These are phyloP conservation scores for Lantana camara DNA, from an alignment of 257 asterid species.

Conservation along the genomic window DNA sequence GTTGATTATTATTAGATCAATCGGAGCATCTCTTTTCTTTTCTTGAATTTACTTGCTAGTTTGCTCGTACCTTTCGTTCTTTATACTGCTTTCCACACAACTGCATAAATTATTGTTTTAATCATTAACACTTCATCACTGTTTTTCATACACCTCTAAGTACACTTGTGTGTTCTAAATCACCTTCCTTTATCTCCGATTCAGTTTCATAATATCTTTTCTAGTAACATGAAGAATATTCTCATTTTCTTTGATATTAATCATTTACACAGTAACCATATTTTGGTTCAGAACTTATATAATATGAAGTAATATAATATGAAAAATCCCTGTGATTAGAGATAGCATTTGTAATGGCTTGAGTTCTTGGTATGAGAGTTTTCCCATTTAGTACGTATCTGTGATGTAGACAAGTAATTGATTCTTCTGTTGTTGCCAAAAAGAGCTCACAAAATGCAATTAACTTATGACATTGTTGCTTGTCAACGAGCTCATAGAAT, in stretches of 20 bases:
- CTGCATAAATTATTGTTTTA: too few relatives aligned
- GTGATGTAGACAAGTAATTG: conserved; percentile 9
- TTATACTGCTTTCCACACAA: background rate
- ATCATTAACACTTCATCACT: too few relatives aligned
- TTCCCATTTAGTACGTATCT: background rate
- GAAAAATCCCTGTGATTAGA: background rate
- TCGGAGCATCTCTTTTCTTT: conserved; percentile 1
- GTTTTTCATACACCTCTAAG: background rate
- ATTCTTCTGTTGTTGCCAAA: background rate
- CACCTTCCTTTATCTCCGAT: background rate
- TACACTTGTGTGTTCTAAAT: conserved; percentile 1
- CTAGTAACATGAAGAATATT: background rate
- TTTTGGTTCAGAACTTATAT: too few relatives aligned
- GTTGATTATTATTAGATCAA: conserved; percentile 36
- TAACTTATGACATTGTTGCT: conserved; percentile 1
- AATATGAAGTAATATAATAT: conserved; percentile 9
- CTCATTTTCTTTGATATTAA: background rate
- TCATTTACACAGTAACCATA: too few relatives aligned
- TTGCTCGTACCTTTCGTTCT: conserved; percentile 15
- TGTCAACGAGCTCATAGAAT: conserved; percentile 8
- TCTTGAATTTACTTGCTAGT: conserved; percentile 7
- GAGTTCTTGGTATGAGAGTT: background rate
- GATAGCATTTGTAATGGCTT: conserved; percentile 1
- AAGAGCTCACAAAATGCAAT: conserved; percentile 9
- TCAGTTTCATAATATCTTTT: conserved; percentile 5